Base-by-base conservation (phyloP, 148 eudicot species). In the Oxyria digyna region DNA sequence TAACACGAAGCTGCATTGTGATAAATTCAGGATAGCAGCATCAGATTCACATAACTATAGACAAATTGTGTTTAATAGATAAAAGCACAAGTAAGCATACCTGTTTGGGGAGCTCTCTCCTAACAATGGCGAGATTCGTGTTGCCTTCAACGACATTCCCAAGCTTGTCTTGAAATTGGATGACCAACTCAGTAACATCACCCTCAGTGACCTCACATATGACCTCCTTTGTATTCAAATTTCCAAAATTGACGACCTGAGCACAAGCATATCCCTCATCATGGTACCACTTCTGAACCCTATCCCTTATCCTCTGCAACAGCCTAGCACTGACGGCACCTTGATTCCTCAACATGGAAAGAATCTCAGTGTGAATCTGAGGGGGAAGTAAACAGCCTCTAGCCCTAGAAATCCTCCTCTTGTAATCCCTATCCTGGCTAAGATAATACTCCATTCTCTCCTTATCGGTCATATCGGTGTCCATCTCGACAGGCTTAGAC, bases 171-270 rank as follows among this genome's bases (percentile, higher is more conserved):
- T 90, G 95, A 77, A 86, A 94, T 71, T 94, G 98, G 76, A 94
- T 82, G 71, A 78, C 84, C 81, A 94, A 50, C 75, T 91, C 82
- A 0, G 97, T 94, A 69, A 94, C 86, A 84, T 94, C 97, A 8
- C 98, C 98, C 82, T 94, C 98, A 74, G 86, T 85, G 42, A 94
- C 98, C 84, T 94, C 98, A 76, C 97, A 94, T 49, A 90, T 96
- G 33, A 94, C 96, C 54, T 90, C 92, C 74, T 84, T 88, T 0
- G 97, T 90, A 77, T 94, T 85, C 84, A 90, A 83, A 70, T 94
- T 90, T 62, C 98, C 98, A 26, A 94, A 94, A 74, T 94, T 94
- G 67, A 90, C 96, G 18, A 94, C 98, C 73, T 87, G 91, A 0
- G 98, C 97, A 52, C 91, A 88, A 0, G 87, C 97, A 42, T 90